Conservation (phyloP, 78 protist species). For the Creolimax fragrantissima region DNA sequence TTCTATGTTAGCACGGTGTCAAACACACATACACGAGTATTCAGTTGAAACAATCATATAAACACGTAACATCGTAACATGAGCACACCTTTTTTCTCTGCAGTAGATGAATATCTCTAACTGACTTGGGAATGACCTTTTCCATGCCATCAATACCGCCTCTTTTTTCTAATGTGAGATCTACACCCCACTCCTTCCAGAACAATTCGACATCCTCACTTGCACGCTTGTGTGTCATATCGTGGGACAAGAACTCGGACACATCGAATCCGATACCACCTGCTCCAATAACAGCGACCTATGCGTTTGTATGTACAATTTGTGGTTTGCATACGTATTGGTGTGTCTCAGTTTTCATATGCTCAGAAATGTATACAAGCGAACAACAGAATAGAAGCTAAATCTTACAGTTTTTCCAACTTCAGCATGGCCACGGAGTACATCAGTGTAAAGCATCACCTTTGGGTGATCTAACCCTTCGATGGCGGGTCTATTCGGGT, state of each 20-base stretch:
- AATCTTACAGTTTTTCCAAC: constrained; percentile 24
- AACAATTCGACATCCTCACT: not conserved
- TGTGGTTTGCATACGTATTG: no score
- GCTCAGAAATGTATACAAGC: no score
- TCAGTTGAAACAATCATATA: not conserved
- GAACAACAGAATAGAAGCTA: no score
- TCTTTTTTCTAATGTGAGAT: not conserved
- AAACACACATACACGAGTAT: not conserved
- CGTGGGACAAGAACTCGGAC: constrained; percentile 31
- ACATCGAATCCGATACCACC: constrained; percentile 67
- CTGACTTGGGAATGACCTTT: not conserved
- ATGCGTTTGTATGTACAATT: no score
- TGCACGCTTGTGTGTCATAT: not conserved
- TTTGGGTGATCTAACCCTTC: constrained; percentile 8
- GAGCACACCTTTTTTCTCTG: not conserved
- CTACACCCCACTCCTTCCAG: constrained; percentile 6
- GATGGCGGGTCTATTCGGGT: not conserved
- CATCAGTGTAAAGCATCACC: constrained; percentile 43
- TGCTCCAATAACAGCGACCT: constrained; percentile 54
- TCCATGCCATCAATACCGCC: not conserved
- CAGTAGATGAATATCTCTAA: not conserved
- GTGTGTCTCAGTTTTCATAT: not conserved
- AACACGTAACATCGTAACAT: not conserved
- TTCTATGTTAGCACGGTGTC: not conserved
- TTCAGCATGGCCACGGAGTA: not conserved